A percentile compares a stretch with the other conserved stretches of the same genome.
phyloP scores from a whole-genome alignment of 441 rosid genomes.

The Omphalea diandra region DNA sequence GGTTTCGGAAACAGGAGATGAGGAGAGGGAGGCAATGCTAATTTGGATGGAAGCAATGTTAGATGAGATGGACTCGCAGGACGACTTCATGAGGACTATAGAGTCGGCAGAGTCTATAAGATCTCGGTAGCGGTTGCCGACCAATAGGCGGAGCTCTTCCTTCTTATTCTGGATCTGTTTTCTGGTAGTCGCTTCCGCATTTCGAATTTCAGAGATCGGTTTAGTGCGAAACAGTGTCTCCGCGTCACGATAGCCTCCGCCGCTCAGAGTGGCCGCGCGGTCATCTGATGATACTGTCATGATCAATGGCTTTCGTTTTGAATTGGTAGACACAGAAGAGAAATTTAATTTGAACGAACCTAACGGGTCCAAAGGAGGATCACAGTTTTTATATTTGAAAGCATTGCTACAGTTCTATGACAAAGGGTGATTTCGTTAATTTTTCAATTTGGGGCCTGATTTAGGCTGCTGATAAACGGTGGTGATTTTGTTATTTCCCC shows the following conservation, averaged over 20 bases:
- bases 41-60: conserved; percentile 39
- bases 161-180: conserved; percentile 86
- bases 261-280: conserved; percentile 35
- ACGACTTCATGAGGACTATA: conserved; percentile 81
- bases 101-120: conserved; percentile 97
- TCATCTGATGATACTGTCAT: conserved; percentile 50
- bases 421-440: no score
- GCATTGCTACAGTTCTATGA: no score
- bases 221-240: conserved; percentile 82
- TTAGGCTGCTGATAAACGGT: no score
- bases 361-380: no score
- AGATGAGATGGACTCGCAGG: conserved; percentile 64
- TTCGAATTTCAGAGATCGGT: conserved; percentile 74
- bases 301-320: not conserved
- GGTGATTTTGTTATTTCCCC: no score
- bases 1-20: conserved; percentile 3
- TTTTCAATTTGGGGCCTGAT: no score
- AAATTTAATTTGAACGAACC: no score
- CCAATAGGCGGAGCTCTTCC: conserved; percentile 89
- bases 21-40: not conserved
- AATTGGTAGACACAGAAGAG: not conserved
- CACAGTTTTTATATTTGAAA: no score
- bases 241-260: conserved; percentile 73
- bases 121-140: conserved; percentile 87
- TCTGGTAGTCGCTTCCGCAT: conserved; percentile 61